Evolutionary conservation across 306 rosid genomes (phyloP).

Genomic region (Biancaea sappan): DNA sequence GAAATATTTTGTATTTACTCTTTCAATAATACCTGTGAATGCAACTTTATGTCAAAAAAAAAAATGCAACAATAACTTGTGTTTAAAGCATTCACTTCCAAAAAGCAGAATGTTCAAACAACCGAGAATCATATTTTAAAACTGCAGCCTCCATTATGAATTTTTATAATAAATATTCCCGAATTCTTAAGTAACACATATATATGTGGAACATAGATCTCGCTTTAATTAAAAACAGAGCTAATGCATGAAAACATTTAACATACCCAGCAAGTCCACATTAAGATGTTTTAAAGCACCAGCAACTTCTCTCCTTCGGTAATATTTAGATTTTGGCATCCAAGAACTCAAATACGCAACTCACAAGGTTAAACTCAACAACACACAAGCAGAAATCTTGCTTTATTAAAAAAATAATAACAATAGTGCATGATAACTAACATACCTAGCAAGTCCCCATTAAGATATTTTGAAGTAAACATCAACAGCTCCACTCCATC

Average conservation of each 20-base stretch:
- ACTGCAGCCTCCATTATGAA: slow-evolving; percentile 5
- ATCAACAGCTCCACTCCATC: slow-evolving; percentile 64
- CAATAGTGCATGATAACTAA: slow-evolving; percentile 23
- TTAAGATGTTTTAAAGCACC: slow-evolving; percentile 58
- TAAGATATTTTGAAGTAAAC: slow-evolving; percentile 59
- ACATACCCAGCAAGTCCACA: slow-evolving; percentile 51
- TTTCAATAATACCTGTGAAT: slow-evolving; percentile 42
- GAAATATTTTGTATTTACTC: slow-evolving; percentile 34
- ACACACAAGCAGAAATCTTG: not conserved
- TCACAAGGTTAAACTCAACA: too few relatives aligned
- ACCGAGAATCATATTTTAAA: not conserved
- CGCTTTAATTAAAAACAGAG: slow-evolving; percentile 12
- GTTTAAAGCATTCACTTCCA: not conserved
- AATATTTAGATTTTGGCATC: slow-evolving; percentile 43
- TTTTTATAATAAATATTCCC: not conserved
- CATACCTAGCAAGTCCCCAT: slow-evolving; percentile 51
- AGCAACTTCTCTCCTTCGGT: slow-evolving; percentile 61
- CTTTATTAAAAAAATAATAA: slow-evolving; percentile 14
- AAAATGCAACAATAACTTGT: slow-evolving; percentile 22
- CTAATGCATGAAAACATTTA: slow-evolving; percentile 22
- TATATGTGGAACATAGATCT: not conserved
- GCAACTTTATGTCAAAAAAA: slow-evolving; percentile 15
- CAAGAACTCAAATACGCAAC: slow-evolving; percentile 57
- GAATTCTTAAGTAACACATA: not conserved
- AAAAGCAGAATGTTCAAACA: slow-evolving; percentile 9